These are phyloP conservation scores for Glycine soja DNA, from an alignment of 306 rosid species.

Conservation along the genomic window DNA sequence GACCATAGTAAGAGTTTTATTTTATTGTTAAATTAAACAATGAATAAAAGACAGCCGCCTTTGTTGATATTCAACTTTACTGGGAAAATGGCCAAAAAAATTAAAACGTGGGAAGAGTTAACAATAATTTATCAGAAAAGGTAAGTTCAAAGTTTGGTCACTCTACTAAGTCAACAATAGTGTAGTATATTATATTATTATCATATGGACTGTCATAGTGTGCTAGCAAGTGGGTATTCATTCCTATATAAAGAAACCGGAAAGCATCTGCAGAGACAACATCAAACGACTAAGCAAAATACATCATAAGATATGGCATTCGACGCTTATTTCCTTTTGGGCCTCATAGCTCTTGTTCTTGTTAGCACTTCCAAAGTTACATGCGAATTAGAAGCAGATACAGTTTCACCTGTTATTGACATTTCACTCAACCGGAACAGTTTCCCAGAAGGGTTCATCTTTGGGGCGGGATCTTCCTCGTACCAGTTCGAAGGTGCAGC, in stretches of 20 bases:
- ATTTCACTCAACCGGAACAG: not conserved
- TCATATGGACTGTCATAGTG: not conserved
- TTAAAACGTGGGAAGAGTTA: not conserved
- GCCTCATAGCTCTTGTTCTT: not conserved
- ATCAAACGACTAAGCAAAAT: not conserved
- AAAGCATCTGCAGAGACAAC: not conserved
- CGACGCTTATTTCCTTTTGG: not conserved
- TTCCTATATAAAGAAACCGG: not conserved
- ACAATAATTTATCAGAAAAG: not conserved
- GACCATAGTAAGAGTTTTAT: not conserved
- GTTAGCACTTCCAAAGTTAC: not conserved
- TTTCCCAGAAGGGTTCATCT: slow-evolving; percentile 18
- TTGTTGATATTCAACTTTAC: slow-evolving; percentile 7
- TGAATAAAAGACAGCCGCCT: not conserved
- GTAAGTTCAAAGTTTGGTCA: not conserved
- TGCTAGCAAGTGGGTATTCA: not conserved
- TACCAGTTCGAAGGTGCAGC: slow-evolving; percentile 24
- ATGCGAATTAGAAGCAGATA: not conserved
- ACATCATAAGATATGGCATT: not conserved
- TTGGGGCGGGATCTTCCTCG: slow-evolving; percentile 9
- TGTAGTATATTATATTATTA: not conserved
- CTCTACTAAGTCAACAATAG: not conserved
- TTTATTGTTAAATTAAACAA: not conserved
- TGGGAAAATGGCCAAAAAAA: not conserved
- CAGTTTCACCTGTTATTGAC: slow-evolving; percentile 7